Conservation (phyloP, 1,139 yeast species). For the Taphrina pruni region DNA sequence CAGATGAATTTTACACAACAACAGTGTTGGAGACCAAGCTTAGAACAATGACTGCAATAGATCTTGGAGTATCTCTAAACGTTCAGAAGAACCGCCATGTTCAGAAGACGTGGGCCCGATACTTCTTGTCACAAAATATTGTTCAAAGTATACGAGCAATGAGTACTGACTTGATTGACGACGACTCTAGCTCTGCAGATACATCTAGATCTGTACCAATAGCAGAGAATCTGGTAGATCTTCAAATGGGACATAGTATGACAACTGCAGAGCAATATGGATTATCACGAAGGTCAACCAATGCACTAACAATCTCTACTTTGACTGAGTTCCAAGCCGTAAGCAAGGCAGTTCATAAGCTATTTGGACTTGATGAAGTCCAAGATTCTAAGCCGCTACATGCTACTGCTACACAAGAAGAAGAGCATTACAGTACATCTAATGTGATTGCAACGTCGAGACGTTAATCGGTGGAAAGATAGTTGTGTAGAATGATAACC, state of each 20-base stretch:
- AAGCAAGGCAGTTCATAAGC: background rate
- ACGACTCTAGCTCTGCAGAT: background rate
- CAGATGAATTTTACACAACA: slow-evolving; percentile 8
- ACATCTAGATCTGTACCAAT: background rate
- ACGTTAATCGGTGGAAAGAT: background rate
- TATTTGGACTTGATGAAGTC: background rate
- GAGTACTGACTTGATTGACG: background rate
- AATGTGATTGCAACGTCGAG: background rate
- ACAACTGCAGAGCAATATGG: slow-evolving; percentile 2
- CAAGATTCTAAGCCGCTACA: background rate
- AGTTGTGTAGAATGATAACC: too few species aligned
- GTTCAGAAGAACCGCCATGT: slow-evolving; percentile 1
- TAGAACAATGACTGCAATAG: background rate
- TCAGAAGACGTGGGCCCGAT: slow-evolving; percentile 3
- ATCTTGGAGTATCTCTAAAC: background rate
- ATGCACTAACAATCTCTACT: background rate
- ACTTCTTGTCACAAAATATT: background rate
- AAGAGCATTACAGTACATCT: background rate
- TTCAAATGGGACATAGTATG: slow-evolving; percentile 7
- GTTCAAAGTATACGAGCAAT: background rate
- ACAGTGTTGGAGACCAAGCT: background rate
- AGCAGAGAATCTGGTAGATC: background rate
- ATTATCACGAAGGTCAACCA: background rate
- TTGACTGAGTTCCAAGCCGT: background rate
- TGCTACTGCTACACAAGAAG: background rate